Evolutionary conservation across 179 eudicot genomes (phyloP).

Genomic region (Vitellaria paradoxa): DNA sequence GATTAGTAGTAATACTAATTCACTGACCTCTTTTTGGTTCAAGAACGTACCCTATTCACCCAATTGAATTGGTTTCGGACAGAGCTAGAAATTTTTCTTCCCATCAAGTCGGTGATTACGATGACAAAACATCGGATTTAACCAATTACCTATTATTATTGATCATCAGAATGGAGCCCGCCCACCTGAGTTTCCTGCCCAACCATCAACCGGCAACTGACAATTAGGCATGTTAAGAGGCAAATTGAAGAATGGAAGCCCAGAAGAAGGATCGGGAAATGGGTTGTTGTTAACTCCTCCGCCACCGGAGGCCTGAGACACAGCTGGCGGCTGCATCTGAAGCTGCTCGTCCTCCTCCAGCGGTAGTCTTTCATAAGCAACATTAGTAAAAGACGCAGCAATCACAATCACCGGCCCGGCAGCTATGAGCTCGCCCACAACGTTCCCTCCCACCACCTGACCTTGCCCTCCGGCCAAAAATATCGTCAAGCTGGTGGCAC

Average conservation of each 20-base stretch:
- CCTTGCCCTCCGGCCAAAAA: conserved; percentile 76
- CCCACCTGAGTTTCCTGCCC: conserved; percentile 17
- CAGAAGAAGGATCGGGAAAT: conserved; percentile 39
- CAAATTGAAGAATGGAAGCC: conserved; percentile 33
- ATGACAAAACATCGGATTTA: not conserved
- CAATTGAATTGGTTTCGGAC: not conserved
- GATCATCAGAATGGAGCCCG: conserved; percentile 14
- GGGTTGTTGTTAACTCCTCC: conserved; percentile 20
- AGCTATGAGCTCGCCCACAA: conserved; percentile 58
- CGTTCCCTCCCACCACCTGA: conserved; percentile 74
- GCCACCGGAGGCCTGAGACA: conserved; percentile 14
- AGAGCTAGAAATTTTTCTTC: not conserved
- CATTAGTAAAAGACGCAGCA: conserved; percentile 36
- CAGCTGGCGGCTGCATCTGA: conserved; percentile 33
- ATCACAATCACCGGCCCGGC: conserved; percentile 53
- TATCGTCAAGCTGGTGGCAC: conserved; percentile 63
- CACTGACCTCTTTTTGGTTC: conserved; percentile 8
- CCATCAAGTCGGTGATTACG: not conserved
- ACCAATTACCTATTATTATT: not conserved
- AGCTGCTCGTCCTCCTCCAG: conserved; percentile 29
- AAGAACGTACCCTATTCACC: conserved; percentile 2
- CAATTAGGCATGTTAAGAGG: conserved; percentile 29
- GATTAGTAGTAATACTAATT: not conserved
- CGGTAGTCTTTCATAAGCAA: conserved; percentile 38
- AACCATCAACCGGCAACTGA: conserved; percentile 32